Percentiles rank a stretch among this genome's conserved stretches.
These are phyloP conservation scores for Phaeosphaeria sp. DNA, from an alignment of 2,329 filamentous ascomycete species.

Conservation along the genomic window DNA sequence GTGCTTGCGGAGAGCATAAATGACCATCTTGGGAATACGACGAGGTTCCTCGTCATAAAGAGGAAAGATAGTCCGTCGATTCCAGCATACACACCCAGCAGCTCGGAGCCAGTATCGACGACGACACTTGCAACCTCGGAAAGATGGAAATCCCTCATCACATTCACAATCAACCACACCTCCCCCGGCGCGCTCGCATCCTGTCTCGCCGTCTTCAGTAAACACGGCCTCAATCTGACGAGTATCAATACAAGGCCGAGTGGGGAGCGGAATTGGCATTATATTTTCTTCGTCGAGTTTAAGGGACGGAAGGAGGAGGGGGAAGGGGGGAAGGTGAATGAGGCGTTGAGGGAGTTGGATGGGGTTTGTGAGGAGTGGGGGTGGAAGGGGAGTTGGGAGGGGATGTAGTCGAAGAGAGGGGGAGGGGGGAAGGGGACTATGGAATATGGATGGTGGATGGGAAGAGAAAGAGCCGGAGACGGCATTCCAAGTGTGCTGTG, in stretches of 20 bases:
- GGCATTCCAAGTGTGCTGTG: too few species aligned
- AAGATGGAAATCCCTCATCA: constrained; percentile 71
- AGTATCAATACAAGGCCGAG: constrained; percentile 89
- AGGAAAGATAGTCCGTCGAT: constrained; percentile 2
- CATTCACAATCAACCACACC: constrained; percentile 81
- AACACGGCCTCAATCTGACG: constrained; percentile 78
- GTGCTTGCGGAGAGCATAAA: constrained; percentile 75
- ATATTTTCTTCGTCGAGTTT: constrained; percentile 95
- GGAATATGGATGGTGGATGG: too few species aligned
- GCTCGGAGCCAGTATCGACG: background rate
- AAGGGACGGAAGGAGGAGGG: constrained; percentile 70
- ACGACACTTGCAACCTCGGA: background rate
- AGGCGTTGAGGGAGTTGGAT: constrained; percentile 65
- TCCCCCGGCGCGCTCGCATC: constrained; percentile 83
- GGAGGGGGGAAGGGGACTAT: too few species aligned
- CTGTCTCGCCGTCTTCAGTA: constrained; percentile 79
- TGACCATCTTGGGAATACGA: constrained; percentile 78
- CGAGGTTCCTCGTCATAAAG: constrained; percentile 74
- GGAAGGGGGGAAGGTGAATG: constrained; percentile 62
- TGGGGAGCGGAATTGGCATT: constrained; percentile 78
- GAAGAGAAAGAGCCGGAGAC: too few species aligned
- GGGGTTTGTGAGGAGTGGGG: constrained; percentile 67
- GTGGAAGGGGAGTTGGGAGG: constrained; percentile 73
- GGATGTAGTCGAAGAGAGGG: too few species aligned
- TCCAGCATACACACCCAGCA: background rate